A percentile compares a stretch with the other conserved stretches of the same genome.
phyloP scores from a whole-genome alignment of 1,284 basidiomycete species.

The Ustilago vetiveriae region DNA sequence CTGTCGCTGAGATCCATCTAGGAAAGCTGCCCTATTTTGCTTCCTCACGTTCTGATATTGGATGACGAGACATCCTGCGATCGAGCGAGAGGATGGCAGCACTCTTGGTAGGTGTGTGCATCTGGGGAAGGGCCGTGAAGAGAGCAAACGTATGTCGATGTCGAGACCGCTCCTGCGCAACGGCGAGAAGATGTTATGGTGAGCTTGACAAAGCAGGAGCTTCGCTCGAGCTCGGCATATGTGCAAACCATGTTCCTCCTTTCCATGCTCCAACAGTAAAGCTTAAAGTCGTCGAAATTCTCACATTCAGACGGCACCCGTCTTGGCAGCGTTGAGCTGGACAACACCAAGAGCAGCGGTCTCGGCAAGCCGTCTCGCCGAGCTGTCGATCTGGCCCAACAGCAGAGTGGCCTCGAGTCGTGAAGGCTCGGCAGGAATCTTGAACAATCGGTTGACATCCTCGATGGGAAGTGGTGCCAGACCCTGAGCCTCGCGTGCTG shows the following conservation, averaged over 20 bases:
- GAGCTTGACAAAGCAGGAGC: constrained; percentile 11
- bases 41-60: no score
- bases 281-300: no score
- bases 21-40: no score
- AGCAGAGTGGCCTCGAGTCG: constrained; percentile 83
- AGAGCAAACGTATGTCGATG: background rate
- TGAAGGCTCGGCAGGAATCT: constrained; percentile 87
- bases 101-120: no score
- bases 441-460: constrained; percentile 72
- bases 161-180: constrained; percentile 9
- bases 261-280: no score
- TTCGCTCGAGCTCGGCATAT: no score
- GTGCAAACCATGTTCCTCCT: no score
- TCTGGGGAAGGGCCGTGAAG: no score
- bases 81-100: no score
- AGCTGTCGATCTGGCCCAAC: constrained; percentile 67
- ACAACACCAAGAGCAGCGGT: constrained; percentile 70
- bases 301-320: constrained; percentile 49
- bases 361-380: constrained; percentile 66
- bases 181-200: constrained; percentile 12
- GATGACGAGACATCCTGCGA: no score
- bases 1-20: constrained; percentile 1
- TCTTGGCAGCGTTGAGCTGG: constrained; percentile 62
- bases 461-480: constrained; percentile 77
- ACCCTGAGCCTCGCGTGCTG: constrained; percentile 81